phyloP scores from a whole-genome alignment of 495 filamentous ascomycete species.

The Aspergillus conjunctus region DNA sequence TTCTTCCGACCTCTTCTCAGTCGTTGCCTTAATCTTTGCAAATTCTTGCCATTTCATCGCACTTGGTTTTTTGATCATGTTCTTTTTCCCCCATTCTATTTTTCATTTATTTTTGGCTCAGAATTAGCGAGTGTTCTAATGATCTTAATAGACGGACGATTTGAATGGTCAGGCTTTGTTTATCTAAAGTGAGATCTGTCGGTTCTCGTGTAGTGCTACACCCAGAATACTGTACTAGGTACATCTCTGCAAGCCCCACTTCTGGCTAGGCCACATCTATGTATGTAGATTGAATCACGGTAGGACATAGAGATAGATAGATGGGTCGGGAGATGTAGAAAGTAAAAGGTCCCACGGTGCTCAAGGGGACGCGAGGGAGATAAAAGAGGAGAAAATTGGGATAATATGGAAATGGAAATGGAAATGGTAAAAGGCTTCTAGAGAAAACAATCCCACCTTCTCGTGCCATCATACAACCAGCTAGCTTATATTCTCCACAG shows the following conservation, averaged over 20 bases:
- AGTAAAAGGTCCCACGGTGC: too few species aligned
- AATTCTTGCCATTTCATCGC: background rate
- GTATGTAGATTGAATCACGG: too few species aligned
- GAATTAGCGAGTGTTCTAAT: slow-evolving; percentile 4
- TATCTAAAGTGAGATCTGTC: background rate
- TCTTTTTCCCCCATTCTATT: background rate
- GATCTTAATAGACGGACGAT: slow-evolving; percentile 5
- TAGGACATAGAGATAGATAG: too few species aligned
- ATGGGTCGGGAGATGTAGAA: too few species aligned
- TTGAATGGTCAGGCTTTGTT: background rate
- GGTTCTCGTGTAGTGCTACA: background rate
- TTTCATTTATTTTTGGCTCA: background rate
- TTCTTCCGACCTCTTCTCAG: slow-evolving; percentile 7
- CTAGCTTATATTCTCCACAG: background rate
- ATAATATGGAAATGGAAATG: background rate
- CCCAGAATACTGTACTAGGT: background rate
- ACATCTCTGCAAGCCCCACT: background rate
- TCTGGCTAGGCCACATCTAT: background rate
- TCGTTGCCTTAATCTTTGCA: background rate
- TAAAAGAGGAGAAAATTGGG: slow-evolving; percentile 1
- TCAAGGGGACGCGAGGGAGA: background rate
- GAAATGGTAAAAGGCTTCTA: background rate
- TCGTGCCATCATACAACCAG: slow-evolving; percentile 5
- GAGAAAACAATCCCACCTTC: background rate
- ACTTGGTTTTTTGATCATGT: background rate